Base-by-base conservation (phyloP, 345 rosid genomes). In the Rhizophora apiculata region DNA sequence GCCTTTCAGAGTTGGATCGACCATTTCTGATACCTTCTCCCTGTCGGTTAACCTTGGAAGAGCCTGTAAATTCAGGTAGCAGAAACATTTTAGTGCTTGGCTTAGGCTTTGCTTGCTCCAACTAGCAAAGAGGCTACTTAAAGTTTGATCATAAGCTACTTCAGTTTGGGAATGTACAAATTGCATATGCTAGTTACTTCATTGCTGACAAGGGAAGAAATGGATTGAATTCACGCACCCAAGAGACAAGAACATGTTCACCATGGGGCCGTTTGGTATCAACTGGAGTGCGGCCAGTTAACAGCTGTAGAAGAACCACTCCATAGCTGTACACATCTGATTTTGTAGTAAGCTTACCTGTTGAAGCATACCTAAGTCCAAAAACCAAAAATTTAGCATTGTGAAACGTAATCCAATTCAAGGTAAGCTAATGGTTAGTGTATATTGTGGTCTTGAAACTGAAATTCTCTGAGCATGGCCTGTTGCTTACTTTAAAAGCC, bases 281-380 rank as follows among this genome's bases (percentile, higher is more conserved):
- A 5, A 93, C 74, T 0, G 97, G 98, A 59, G 59, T 81, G 2
- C 96, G 88, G 43, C 98, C 98, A 4, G 98, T 93, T 76, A 93
- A 74, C 58, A 93, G 88, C 81, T 93, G 89, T 61, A 93, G 65
- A 8, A 93, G 88, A 60, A 91, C 92, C 18, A 91, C 87, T 0
- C 98, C 98, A 29, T 85, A 93, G 75, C 94, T 91, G 75, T 91
- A 93, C 10, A 91, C 89, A 79, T 93, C 98, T 43, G 98, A 93
- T 84, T 93, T 93, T 39, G 92, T 89, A 5, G 97, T 91, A 51
- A 91, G 93, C 79, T 88, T 91, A 15, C 98, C 98, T 3, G 94
- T 91, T 55, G 96, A 86, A 18, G 85, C 86, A 72, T 88, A 93
- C 87, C 98, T 93, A 43, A 37, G 49, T 39, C 32, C 21, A 34